Base-by-base conservation (phyloP, 2,329 filamentous ascomycete genomes). In the Aspergillus jensenii region DNA sequence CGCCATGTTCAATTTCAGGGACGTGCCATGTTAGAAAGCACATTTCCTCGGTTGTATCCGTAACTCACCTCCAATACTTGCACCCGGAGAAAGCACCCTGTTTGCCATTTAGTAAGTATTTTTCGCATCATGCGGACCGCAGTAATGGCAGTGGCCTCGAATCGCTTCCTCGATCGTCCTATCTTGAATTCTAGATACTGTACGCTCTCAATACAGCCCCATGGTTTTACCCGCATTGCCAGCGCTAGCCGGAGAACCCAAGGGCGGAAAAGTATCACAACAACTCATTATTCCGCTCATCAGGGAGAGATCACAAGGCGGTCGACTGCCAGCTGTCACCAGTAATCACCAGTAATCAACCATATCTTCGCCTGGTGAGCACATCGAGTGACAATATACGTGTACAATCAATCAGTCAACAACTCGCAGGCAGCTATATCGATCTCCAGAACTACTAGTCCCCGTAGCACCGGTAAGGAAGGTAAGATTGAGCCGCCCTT, bases 281-380 rank as follows among this genome's bases (percentile, higher is more conserved):
- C 52, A 48, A 37, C 53, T 44, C 45, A 44, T 35, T 59, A 44
- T 39, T 59, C 31, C 47, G 12, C 19, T 25, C 31, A 56, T 46
- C 25, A 46, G 55, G 56, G 23, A 39, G 31, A 40, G n/a, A 52
- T 67, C 63, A 65, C 63, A 64, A 63, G 63, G 56, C 27, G 51
- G 25, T 40, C 49, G 39, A 19, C 19, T 58, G 63, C 62, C 60
- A 62, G 60, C 56, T 63, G 63, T 64, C 63, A 63, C 52, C 56
- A 61, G 51, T 58, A 59, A 54, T 64, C 63, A 62, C 49, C 54
- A 61, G 51, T 55, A 59, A 54, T 58, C 45, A 21, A 41, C 46
- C 51, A 44, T 54, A 49, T 40, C 58, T 33, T 37, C 43, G 51
- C 44, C 37, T 44, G 48, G 53, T 58, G 58, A 59, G 27, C 27